phyloP scores from a whole-genome alignment of 208 protist genomes.

The Acanthamoeba castellanii region DNA sequence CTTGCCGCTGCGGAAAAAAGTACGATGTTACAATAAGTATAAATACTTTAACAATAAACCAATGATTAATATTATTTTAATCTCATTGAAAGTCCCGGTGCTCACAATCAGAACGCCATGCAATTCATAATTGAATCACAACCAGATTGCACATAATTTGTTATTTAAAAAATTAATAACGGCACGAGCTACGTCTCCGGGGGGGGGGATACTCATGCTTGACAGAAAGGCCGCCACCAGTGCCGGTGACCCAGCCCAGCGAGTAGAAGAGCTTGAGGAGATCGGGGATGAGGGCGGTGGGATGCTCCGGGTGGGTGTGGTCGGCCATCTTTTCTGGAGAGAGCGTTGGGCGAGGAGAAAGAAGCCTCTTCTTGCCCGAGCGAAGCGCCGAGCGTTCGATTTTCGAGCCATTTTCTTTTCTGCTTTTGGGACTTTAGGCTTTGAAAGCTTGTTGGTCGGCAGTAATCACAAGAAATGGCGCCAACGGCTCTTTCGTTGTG shows the following conservation, averaged over 20 bases:
- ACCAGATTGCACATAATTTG: too few relatives aligned
- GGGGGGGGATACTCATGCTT: slow-evolving; percentile 83
- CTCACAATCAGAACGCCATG: too few relatives aligned
- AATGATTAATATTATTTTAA: slow-evolving; percentile 11
- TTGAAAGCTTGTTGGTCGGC: not conserved
- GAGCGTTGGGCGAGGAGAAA: not conserved
- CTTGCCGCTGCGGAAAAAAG: slow-evolving; percentile 74
- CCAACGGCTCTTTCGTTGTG: not conserved
- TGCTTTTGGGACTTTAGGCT: not conserved
- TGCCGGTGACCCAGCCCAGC: slow-evolving; percentile 96
- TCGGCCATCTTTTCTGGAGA: not conserved
- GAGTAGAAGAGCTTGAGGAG: slow-evolving; percentile 94
- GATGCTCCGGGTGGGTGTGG: not conserved
- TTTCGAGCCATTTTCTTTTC: not conserved
- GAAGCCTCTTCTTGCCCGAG: too few relatives aligned
- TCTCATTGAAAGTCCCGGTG: too few relatives aligned
- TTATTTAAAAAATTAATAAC: slow-evolving; percentile 14
- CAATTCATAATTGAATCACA: too few relatives aligned
- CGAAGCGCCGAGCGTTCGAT: not conserved
- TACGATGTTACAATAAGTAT: not conserved
- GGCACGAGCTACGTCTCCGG: too few relatives aligned
- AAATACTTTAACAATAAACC: too few relatives aligned
- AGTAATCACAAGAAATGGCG: not conserved
- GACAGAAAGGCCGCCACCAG: slow-evolving; percentile 96
- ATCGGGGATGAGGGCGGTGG: slow-evolving; percentile 92